Evolutionary conservation across 495 filamentous ascomycete species (phyloP).

Genomic region (Aspergillus diversus): DNA sequence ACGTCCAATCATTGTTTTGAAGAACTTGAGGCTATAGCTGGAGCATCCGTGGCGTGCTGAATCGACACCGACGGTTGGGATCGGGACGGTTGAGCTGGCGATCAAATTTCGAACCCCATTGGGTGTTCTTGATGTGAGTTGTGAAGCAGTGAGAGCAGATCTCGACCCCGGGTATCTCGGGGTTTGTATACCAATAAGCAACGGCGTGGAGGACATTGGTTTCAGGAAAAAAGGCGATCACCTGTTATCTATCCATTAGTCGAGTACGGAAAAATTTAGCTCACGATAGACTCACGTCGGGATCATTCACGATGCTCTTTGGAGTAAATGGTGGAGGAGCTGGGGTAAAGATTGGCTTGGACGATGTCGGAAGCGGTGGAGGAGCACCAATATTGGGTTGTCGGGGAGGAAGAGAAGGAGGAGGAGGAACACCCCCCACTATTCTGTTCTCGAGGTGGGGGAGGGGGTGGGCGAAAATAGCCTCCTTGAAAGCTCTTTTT

Average conservation of each 20-base stretch:
- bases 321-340: neutral
- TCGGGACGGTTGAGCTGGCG: neutral
- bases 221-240: neutral
- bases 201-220: neutral
- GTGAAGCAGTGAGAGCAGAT: conserved; percentile 11
- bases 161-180: neutral
- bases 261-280: too few species aligned
- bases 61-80: conserved; percentile 1
- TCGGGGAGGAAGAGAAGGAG: neutral
- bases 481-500: neutral
- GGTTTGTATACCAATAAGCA: neutral
- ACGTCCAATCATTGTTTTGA: conserved; percentile 6
- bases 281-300: neutral
- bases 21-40: conserved; percentile 5
- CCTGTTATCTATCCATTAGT: neutral
- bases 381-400: neutral
- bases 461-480: neutral
- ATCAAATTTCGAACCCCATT: neutral
- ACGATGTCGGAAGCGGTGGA: neutral
- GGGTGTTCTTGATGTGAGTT: neutral
- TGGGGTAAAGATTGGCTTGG: neutral
- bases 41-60: conserved; percentile 3
- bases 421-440: neutral
- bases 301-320: neutral
- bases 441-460: neutral